Evolutionary conservation across 352 stramenopile genomes (phyloP).

Genomic region (Pseudoperonospora humuli): DNA sequence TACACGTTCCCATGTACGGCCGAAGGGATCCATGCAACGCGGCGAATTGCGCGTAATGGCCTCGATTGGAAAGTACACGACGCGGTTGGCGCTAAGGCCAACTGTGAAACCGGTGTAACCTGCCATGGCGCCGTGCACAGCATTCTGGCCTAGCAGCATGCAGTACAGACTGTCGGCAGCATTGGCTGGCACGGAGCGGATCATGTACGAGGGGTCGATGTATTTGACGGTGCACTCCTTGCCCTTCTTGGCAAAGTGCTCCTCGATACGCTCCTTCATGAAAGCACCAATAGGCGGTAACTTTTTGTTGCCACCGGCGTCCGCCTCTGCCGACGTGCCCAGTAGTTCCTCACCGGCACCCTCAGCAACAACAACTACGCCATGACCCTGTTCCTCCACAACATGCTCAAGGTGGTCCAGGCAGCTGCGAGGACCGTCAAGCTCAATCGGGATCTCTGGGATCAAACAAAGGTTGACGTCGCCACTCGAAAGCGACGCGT

Average conservation of each 20-base stretch:
- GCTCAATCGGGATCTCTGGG: conserved; percentile 94
- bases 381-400: conserved; percentile 93
- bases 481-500: conserved; percentile 94
- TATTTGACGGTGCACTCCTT: conserved; percentile 93
- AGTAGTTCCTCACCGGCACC: conserved; percentile 94
- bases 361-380: conserved; percentile 97
- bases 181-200: conserved; percentile 91
- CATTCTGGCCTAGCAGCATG: conserved; percentile 97
- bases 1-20: conserved; percentile 92
- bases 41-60: conserved; percentile 83
- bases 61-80: conserved; percentile 89
- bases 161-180: conserved; percentile 93
- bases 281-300: conserved; percentile 94
- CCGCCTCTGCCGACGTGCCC: conserved; percentile 83
- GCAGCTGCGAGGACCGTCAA: conserved; percentile 88
- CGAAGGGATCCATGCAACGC: conserved; percentile 81
- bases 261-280: conserved; percentile 92
- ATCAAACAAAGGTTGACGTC: conserved; percentile 98
- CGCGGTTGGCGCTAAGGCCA: conserved; percentile 95
- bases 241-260: conserved; percentile 89
- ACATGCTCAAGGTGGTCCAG: conserved; percentile 87
- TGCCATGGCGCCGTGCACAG: conserved; percentile 96
- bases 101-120: conserved; percentile 97
- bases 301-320: conserved; percentile 94
- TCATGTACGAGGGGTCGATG: conserved; percentile 98